Percentiles rank a stretch among this genome's conserved stretches.
Conservation (phyloP, 192 early-diverging fungal species). For the Podila epigama region DNA sequence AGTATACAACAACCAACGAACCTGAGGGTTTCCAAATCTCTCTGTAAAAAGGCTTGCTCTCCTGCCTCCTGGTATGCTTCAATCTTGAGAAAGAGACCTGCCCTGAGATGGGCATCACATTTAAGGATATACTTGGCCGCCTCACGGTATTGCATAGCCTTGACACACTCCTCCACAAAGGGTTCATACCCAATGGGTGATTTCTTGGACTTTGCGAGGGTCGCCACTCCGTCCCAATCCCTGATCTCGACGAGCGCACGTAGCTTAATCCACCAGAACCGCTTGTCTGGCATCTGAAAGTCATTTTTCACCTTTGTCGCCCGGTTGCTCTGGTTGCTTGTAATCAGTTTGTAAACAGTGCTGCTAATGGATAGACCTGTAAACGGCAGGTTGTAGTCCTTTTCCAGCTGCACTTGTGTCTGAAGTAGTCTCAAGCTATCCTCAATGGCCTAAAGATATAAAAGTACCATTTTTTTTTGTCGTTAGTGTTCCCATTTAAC, state of each 20-base stretch:
- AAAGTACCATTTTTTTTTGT: background rate
- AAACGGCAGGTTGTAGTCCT: constrained; percentile 71
- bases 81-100: constrained; percentile 73
- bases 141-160: constrained; percentile 76
- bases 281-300: constrained; percentile 86
- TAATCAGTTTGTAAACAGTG: constrained; percentile 84
- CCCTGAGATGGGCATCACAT: constrained; percentile 68
- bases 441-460: constrained; percentile 69
- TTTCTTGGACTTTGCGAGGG: constrained; percentile 75
- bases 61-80: constrained; percentile 78
- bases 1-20: constrained; percentile 27
- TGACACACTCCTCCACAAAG: constrained; percentile 84
- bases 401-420: constrained; percentile 76
- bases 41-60: constrained; percentile 66
- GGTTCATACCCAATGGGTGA: constrained; percentile 84
- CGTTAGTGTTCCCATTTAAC: background rate
- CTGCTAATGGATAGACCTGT: constrained; percentile 81
- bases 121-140: constrained; percentile 78
- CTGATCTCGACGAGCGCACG: constrained; percentile 79
- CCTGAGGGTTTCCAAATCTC: constrained; percentile 70
- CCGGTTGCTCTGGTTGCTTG: constrained; percentile 69
- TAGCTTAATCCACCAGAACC: constrained; percentile 92
- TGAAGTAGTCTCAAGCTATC: constrained; percentile 81
- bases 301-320: constrained; percentile 85
- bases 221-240: constrained; percentile 91